Evolutionary conservation across 75 land plant species (phyloP).

Genomic region (Isoetes taiwanensis): DNA sequence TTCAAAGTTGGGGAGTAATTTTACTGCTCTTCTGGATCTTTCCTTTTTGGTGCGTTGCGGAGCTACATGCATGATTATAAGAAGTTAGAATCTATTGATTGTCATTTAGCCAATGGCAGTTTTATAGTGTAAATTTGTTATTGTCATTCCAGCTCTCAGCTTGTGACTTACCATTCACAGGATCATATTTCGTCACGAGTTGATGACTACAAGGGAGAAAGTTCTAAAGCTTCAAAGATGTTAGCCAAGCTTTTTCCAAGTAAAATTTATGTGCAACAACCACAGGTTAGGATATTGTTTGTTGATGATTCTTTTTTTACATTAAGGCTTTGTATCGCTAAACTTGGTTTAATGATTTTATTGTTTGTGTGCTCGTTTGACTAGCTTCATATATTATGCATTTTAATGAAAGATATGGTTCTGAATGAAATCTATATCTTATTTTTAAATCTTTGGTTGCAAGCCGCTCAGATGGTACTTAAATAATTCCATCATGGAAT

Average conservation of each 20-base stretch:
- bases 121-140: neutral
- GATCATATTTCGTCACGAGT: constrained; percentile 32
- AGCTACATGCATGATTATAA: no score
- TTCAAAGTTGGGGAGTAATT: constrained; percentile 64
- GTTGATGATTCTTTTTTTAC: neutral
- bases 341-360: no score
- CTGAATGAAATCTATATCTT: no score
- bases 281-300: constrained; percentile 13
- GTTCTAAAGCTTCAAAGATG: constrained; percentile 29
- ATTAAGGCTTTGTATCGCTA: no score
- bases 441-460: no score
- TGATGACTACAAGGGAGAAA: constrained; percentile 32
- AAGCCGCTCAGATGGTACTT: no score
- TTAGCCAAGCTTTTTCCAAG: constrained; percentile 30
- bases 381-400: no score
- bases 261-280: constrained; percentile 34
- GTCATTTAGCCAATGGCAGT: no score
- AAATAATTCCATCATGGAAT: no score
- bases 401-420: no score
- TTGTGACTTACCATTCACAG: constrained; percentile 1
- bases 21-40: constrained; percentile 78
- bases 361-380: no score
- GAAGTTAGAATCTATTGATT: no score
- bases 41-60: constrained; percentile 90
- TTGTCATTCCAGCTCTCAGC: neutral